A percentile compares a stretch with the other conserved stretches of the same genome.
Conservation (phyloP, 139 green algal species). For the Pleodorina starrii region DNA sequence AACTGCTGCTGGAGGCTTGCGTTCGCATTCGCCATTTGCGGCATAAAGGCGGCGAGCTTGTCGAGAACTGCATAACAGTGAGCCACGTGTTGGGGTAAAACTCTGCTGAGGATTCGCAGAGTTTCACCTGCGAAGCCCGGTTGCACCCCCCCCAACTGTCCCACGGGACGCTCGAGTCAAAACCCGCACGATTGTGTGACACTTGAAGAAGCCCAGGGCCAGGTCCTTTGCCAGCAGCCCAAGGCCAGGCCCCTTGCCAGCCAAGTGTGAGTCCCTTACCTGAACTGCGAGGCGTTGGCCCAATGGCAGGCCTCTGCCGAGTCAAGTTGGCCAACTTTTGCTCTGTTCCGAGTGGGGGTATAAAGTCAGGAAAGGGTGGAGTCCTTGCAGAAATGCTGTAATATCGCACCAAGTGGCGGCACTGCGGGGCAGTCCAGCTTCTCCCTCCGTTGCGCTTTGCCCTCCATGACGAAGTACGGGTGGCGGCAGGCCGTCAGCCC, state of each 20-base stretch:
- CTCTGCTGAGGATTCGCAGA: too few species aligned
- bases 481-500: background rate
- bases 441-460: background rate
- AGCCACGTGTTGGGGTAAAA: too few species aligned
- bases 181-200: too few species aligned
- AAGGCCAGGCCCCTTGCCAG: too few species aligned
- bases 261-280: too few species aligned
- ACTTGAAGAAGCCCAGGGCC: too few species aligned
- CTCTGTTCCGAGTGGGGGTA: conserved; percentile 7
- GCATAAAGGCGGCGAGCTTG: conserved; percentile 56
- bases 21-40: conserved; percentile 64
- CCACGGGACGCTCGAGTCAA: background rate
- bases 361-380: background rate
- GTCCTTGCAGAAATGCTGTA: background rate
- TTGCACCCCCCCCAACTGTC: too few species aligned
- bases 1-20: conserved; percentile 55
- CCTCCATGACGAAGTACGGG: background rate
- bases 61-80: conserved; percentile 57
- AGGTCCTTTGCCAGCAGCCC: too few species aligned
- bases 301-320: conserved; percentile 24
- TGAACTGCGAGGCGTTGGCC: conserved; percentile 40
- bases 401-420: conserved; percentile 20
- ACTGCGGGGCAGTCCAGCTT: conserved; percentile 37
- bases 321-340: conserved; percentile 18
- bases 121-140: too few species aligned